phyloP scores from a whole-genome alignment of 768 basidiomycete species.

The Candolleomyces aberdarensis region DNA sequence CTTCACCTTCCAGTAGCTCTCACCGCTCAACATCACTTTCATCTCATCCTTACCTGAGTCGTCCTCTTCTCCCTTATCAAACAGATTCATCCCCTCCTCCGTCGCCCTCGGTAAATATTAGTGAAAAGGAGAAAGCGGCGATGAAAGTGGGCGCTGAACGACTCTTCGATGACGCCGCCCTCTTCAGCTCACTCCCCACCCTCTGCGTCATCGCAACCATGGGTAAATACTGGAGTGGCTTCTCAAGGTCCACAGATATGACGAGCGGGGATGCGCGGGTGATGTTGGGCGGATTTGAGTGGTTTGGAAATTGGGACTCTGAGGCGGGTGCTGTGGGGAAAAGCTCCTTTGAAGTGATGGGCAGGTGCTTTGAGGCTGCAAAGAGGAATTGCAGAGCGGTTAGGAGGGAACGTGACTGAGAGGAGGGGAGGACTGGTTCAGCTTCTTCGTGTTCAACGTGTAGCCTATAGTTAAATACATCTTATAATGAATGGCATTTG shows the following conservation, averaged over 20 bases:
- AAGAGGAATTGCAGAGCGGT: not conserved
- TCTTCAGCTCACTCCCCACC: constrained; percentile 12
- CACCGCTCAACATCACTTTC: too few relatives aligned
- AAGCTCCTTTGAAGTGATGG: not conserved
- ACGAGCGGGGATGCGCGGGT: constrained; percentile 6
- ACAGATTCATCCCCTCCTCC: too few relatives aligned
- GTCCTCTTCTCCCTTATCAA: too few relatives aligned
- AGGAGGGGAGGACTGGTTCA: not conserved
- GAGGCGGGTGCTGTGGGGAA: not conserved
- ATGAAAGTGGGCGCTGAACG: constrained; percentile 2
- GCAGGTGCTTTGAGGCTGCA: not conserved
- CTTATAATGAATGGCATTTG: too few relatives aligned
- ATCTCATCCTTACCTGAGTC: too few relatives aligned
- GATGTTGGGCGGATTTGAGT: not conserved
- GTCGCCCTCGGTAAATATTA: not conserved
- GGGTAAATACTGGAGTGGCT: constrained; percentile 14
- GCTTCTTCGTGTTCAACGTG: not conserved
- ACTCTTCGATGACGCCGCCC: constrained; percentile 13
- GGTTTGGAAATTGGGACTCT: not conserved
- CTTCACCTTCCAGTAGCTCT: too few relatives aligned
- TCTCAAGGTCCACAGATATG: constrained; percentile 16
- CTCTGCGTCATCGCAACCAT: constrained; percentile 14
- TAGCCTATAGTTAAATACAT: too few relatives aligned
- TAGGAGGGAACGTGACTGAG: not conserved
- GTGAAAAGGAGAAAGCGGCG: not conserved